phyloP scores from a whole-genome alignment of 768 basidiomycete genomes.

The Paxillus involutus region DNA sequence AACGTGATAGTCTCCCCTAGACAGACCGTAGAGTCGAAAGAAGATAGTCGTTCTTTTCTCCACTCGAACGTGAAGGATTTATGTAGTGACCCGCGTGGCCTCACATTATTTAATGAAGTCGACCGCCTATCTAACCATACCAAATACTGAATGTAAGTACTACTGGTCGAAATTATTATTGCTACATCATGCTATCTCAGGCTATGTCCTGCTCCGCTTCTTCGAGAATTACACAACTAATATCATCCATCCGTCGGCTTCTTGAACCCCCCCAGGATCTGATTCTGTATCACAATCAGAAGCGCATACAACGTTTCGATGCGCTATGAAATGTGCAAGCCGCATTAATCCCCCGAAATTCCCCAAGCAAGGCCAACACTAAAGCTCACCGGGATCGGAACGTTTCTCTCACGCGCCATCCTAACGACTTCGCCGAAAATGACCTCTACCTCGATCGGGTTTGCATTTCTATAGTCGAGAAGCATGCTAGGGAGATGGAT shows the following conservation, averaged over 20 bases:
- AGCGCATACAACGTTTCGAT: slow-evolving; percentile 62
- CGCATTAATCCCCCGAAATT: neutral
- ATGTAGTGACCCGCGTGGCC: too few relatives aligned
- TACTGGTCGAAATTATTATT: too few relatives aligned
- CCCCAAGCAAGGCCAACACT: neutral
- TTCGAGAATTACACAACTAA: neutral
- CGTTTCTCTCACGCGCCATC: slow-evolving; percentile 14
- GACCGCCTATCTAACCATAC: too few relatives aligned
- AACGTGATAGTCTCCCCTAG: too few relatives aligned
- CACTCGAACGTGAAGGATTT: too few relatives aligned
- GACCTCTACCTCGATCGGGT: slow-evolving; percentile 67
- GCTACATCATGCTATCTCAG: too few relatives aligned
- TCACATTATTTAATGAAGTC: too few relatives aligned
- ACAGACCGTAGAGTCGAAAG: too few relatives aligned
- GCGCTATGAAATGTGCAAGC: slow-evolving; percentile 36
- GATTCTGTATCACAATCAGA: slow-evolving; percentile 60
- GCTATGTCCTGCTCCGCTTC: neutral
- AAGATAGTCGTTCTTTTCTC: too few relatives aligned
- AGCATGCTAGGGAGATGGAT: slow-evolving; percentile 61
- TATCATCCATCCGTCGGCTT: neutral
- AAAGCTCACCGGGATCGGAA: slow-evolving; percentile 14
- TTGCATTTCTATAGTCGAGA: slow-evolving; percentile 47
- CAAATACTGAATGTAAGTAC: too few relatives aligned
- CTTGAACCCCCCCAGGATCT: slow-evolving; percentile 43
- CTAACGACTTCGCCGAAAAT: slow-evolving; percentile 55